These are phyloP conservation scores for Lichtheimia hyalospora DNA, from an alignment of 371 early-diverging fungal genomes.

Conservation along the genomic window DNA sequence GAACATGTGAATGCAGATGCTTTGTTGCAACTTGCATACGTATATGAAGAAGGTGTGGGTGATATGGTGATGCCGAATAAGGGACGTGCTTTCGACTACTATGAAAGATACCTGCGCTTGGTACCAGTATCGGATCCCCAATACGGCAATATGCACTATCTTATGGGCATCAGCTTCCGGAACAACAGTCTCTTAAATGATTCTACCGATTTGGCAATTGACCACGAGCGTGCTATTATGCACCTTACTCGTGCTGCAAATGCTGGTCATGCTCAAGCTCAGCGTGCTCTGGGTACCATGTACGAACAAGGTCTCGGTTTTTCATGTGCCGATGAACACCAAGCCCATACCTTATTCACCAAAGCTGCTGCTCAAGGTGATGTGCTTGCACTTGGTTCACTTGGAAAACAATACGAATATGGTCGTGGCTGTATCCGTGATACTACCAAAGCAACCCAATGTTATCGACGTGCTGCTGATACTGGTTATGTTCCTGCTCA, in stretches of 20 bases:
- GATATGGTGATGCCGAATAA: constrained; percentile 9
- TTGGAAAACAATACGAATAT: constrained; percentile 21
- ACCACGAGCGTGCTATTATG: constrained; percentile 16
- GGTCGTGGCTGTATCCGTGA: constrained; percentile 18
- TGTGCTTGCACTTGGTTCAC: constrained; percentile 13
- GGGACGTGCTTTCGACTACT: constrained; percentile 16
- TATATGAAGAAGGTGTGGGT: constrained; percentile 22
- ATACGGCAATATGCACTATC: constrained; percentile 21
- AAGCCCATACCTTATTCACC: constrained; percentile 16
- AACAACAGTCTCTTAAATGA: too few species aligned
- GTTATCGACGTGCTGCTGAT: constrained; percentile 8
- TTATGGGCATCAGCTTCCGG: constrained; percentile 18
- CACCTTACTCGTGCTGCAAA: constrained; percentile 25
- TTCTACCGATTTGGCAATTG: constrained; percentile 10
- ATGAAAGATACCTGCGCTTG: constrained; percentile 1
- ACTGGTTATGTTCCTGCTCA: constrained; percentile 6
- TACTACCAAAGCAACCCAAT: constrained; percentile 5
- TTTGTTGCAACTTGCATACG: constrained; percentile 20
- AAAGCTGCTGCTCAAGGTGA: constrained; percentile 25
- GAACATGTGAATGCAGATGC: constrained; percentile 16
- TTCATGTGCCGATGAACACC: not conserved
- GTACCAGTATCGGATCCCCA: not conserved
- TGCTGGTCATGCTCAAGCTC: constrained; percentile 24
- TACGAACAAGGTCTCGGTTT: constrained; percentile 10
- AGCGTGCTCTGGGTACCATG: constrained; percentile 20